Evolutionary conservation across 2,329 filamentous ascomycete genomes (phyloP).

Genomic region (Fusarium sterilihyphosum): DNA sequence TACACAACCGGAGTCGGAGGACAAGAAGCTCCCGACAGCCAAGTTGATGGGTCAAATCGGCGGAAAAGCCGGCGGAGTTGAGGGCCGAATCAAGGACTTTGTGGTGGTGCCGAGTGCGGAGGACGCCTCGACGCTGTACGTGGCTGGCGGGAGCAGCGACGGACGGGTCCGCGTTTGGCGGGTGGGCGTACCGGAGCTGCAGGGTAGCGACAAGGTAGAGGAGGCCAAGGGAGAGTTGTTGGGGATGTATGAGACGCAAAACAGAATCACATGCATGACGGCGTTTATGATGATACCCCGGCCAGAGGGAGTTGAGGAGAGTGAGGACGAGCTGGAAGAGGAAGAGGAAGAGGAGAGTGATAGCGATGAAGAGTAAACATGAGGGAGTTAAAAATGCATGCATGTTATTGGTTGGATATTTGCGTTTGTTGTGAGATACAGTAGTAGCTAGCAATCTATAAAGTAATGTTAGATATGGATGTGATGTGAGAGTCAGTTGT

Average conservation of each 20-base stretch:
- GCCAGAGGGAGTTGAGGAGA: constrained; percentile 69
- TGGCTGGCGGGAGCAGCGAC: constrained; percentile 85
- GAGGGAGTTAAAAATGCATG: neutral
- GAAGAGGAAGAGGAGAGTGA: constrained; percentile 53
- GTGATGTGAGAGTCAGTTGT: neutral
- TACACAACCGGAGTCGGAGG: constrained; percentile 43
- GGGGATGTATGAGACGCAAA: constrained; percentile 84
- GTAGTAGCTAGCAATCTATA: neutral
- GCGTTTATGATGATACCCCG: constrained; percentile 85
- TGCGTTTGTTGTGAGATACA: constrained; percentile 4
- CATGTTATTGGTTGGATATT: neutral
- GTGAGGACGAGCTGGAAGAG: constrained; percentile 61
- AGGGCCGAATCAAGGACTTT: constrained; percentile 89
- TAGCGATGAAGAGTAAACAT: constrained; percentile 47
- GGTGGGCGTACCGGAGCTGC: constrained; percentile 58
- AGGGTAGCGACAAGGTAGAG: constrained; percentile 46
- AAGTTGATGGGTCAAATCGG: constrained; percentile 81
- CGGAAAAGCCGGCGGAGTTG: constrained; percentile 73
- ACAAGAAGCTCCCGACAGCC: constrained; percentile 62
- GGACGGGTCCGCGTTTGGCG: constrained; percentile 85
- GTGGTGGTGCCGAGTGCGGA: constrained; percentile 64
- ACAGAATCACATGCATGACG: constrained; percentile 88
- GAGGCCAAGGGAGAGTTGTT: constrained; percentile 59
- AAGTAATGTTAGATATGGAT: constrained; percentile 10
- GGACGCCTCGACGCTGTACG: constrained; percentile 56